These are phyloP conservation scores for Trametes punicea DNA, from an alignment of 768 basidiomycete species.

Conservation along the genomic window DNA sequence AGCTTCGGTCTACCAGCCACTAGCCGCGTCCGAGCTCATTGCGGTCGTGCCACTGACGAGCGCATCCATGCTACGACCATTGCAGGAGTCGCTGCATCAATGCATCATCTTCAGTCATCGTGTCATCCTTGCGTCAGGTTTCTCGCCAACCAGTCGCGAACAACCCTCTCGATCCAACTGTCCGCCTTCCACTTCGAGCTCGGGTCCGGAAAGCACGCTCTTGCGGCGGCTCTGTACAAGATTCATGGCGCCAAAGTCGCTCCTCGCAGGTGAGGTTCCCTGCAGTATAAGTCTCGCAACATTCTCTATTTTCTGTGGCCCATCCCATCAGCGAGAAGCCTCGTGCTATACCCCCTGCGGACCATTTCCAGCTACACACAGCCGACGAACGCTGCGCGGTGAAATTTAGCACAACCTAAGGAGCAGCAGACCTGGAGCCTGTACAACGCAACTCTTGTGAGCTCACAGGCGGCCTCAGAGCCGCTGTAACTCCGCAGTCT, in stretches of 20 bases:
- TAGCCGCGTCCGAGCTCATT: neutral
- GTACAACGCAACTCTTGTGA: neutral
- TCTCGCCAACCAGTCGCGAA: neutral
- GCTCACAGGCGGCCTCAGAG: neutral
- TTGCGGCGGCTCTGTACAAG: neutral
- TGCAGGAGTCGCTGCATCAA: neutral
- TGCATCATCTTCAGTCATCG: neutral
- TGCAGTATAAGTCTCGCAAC: neutral
- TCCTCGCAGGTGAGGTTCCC: neutral
- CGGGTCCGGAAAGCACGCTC: slow-evolving; percentile 14
- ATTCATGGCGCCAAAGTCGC: neutral
- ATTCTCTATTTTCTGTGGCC: too few relatives aligned
- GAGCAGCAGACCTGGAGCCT: too few relatives aligned
- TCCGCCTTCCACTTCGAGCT: neutral
- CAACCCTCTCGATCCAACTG: neutral
- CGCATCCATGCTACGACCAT: too few relatives aligned
- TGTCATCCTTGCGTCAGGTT: neutral
- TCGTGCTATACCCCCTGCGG: too few relatives aligned
- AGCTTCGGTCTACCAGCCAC: neutral
- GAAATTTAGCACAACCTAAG: too few relatives aligned
- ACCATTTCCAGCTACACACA: too few relatives aligned
- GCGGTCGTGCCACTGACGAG: neutral
- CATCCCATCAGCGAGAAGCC: too few relatives aligned
- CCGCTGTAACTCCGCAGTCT: neutral
- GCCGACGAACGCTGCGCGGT: too few relatives aligned